These are phyloP conservation scores for Pseudopyricularia javanii DNA, from an alignment of 2,329 filamentous ascomycete genomes.

Conservation along the genomic window DNA sequence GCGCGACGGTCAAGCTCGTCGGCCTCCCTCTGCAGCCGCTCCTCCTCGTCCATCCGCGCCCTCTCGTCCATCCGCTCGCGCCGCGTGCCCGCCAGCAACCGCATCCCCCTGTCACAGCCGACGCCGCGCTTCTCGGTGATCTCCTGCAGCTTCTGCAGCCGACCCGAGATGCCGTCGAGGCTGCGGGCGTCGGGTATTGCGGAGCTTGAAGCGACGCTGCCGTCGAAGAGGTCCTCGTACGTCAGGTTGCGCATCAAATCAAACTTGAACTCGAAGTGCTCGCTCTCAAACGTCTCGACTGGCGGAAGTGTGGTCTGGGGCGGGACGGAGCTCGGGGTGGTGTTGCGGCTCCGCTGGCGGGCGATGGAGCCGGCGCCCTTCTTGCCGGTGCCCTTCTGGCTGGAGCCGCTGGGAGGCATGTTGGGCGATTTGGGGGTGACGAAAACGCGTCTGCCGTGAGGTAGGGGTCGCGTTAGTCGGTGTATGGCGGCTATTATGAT, in stretches of 20 bases:
- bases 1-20: slow-evolving; percentile 39
- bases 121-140: slow-evolving; percentile 55
- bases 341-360: slow-evolving; percentile 64
- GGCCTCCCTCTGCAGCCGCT: slow-evolving; percentile 33
- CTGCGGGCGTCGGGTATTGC: slow-evolving; percentile 51
- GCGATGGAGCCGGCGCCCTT: slow-evolving; percentile 48
- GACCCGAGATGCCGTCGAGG: slow-evolving; percentile 50
- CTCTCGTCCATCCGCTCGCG: slow-evolving; percentile 45
- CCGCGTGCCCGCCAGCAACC: slow-evolving; percentile 52
- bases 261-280: slow-evolving; percentile 54
- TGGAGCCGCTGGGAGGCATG: slow-evolving; percentile 43
- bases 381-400: slow-evolving; percentile 52
- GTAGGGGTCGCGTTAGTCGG: not conserved
- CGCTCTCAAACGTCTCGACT: slow-evolving; percentile 43
- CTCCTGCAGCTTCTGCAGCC: slow-evolving; percentile 51
- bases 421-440: not conserved
- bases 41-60: slow-evolving; percentile 34
- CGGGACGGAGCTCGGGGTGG: slow-evolving; percentile 47
- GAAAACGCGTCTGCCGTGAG: not conserved
- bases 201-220: slow-evolving; percentile 36
- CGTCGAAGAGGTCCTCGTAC: slow-evolving; percentile 60
- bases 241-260: slow-evolving; percentile 46
- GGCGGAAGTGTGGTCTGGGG: slow-evolving; percentile 37
- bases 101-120: slow-evolving; percentile 62
- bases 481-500: not conserved